A percentile compares a stretch with the other conserved stretches of the same genome.
Conservation (phyloP, 305 asterid species). For the Fraxinus latifolia region DNA sequence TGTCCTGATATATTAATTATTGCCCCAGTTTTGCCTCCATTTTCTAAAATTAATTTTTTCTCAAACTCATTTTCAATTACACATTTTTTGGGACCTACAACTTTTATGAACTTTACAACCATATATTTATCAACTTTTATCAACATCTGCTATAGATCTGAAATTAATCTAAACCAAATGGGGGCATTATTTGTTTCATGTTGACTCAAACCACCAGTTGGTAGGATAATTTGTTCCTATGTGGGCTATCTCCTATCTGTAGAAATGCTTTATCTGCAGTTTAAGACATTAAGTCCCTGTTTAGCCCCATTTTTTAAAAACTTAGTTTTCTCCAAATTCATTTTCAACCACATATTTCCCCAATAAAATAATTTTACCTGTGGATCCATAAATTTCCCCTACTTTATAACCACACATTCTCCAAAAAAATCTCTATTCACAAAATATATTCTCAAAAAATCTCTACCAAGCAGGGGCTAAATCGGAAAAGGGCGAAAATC, state of each 20-base stretch:
- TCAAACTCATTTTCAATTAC: background rate
- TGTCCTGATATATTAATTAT: background rate
- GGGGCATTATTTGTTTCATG: background rate
- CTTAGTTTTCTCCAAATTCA: too few species aligned
- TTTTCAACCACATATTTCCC: background rate
- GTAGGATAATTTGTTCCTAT: background rate
- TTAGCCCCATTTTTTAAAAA: background rate
- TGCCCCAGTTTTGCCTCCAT: background rate
- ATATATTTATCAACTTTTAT: background rate
- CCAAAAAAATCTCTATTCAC: background rate
- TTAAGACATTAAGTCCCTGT: background rate
- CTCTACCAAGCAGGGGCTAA: background rate
- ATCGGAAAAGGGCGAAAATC: background rate
- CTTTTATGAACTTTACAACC: background rate
- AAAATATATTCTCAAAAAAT: too few species aligned
- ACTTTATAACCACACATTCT: background rate
- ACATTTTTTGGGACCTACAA: background rate
- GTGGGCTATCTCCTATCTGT: background rate
- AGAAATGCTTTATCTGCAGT: background rate
- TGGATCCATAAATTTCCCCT: background rate
- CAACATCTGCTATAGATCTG: background rate
- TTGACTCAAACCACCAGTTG: background rate
- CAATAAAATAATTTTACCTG: background rate
- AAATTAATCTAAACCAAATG: background rate
- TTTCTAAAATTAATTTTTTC: background rate